Percentiles rank a stretch among this genome's conserved stretches.
Evolutionary conservation across 1,284 basidiomycete species (phyloP).

Genomic region (Chiua sp.): DNA sequence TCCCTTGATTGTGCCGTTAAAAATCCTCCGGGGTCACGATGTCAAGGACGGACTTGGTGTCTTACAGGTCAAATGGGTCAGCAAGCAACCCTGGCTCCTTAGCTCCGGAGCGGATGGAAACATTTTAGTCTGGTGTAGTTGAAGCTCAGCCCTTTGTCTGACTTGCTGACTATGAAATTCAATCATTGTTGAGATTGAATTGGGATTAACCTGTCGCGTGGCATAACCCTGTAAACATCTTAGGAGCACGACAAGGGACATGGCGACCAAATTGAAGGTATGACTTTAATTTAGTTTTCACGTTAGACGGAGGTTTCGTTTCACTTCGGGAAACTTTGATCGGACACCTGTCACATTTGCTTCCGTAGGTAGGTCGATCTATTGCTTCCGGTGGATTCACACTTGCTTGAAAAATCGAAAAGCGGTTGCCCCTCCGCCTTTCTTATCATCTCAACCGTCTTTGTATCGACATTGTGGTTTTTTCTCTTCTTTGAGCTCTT

Average conservation of each 20-base stretch:
- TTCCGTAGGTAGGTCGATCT: slow-evolving; percentile 9
- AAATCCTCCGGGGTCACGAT: slow-evolving; percentile 92
- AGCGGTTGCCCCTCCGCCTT: slow-evolving; percentile 5
- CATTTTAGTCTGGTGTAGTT: slow-evolving; percentile 88
- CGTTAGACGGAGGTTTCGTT: background rate
- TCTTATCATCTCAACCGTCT: slow-evolving; percentile 3
- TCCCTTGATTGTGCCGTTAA: slow-evolving; percentile 96
- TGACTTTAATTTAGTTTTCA: background rate
- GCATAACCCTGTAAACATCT: slow-evolving; percentile 19
- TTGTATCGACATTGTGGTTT: slow-evolving; percentile 12
- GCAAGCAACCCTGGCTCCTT: slow-evolving; percentile 91
- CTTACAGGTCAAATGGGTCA: slow-evolving; percentile 90
- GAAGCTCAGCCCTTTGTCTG: slow-evolving; percentile 36
- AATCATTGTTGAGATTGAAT: slow-evolving; percentile 35
- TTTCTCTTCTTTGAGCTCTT: slow-evolving; percentile 8
- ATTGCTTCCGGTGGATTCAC: background rate
- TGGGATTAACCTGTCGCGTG: slow-evolving; percentile 19
- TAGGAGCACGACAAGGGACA: slow-evolving; percentile 8
- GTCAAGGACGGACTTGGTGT: slow-evolving; percentile 90
- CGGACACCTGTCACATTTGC: slow-evolving; percentile 14
- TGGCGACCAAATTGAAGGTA: slow-evolving; percentile 2
- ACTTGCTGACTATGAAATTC: slow-evolving; percentile 31
- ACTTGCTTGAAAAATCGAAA: slow-evolving; percentile 8
- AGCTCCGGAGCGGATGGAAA: slow-evolving; percentile 94
- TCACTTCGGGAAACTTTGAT: slow-evolving; percentile 2